Conservation (phyloP, 805 yeast species). For the Pachysolen tannophilus region DNA sequence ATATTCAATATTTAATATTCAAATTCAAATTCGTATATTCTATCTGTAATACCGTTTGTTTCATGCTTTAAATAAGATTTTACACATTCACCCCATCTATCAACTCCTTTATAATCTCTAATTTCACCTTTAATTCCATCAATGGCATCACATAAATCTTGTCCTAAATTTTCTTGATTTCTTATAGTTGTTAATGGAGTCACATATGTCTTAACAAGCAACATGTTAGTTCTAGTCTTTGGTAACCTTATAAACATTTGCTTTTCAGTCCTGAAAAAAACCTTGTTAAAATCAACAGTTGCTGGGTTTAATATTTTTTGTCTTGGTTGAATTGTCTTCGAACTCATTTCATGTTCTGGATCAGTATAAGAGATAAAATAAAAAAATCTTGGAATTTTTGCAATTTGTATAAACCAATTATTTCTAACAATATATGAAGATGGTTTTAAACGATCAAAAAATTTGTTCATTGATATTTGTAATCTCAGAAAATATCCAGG, state of each 20-base stretch:
- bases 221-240: slow-evolving; percentile 33
- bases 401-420: slow-evolving; percentile 57
- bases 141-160: slow-evolving; percentile 47
- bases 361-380: slow-evolving; percentile 21
- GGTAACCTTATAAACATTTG: slow-evolving; percentile 51
- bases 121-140: slow-evolving; percentile 47
- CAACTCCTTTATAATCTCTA: slow-evolving; percentile 47
- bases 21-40: slow-evolving; percentile 16
- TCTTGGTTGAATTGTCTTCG: slow-evolving; percentile 25
- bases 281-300: slow-evolving; percentile 33
- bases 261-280: slow-evolving; percentile 53
- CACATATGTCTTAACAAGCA: slow-evolving; percentile 49
- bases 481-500: slow-evolving; percentile 56
- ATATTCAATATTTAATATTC: slow-evolving; percentile 1
- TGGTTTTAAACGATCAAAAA: slow-evolving; percentile 47
- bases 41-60: slow-evolving; percentile 24
- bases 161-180: slow-evolving; percentile 29
- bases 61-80: slow-evolving; percentile 18
- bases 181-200: slow-evolving; percentile 41
- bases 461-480: slow-evolving; percentile 57
- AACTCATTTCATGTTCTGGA: slow-evolving; percentile 19
- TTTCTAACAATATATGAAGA: slow-evolving; percentile 51
- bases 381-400: slow-evolving; percentile 38
- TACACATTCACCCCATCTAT: slow-evolving; percentile 47
- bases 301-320: slow-evolving; percentile 21